Conservation (phyloP, 805 yeast species). For the Candida quercuum region DNA sequence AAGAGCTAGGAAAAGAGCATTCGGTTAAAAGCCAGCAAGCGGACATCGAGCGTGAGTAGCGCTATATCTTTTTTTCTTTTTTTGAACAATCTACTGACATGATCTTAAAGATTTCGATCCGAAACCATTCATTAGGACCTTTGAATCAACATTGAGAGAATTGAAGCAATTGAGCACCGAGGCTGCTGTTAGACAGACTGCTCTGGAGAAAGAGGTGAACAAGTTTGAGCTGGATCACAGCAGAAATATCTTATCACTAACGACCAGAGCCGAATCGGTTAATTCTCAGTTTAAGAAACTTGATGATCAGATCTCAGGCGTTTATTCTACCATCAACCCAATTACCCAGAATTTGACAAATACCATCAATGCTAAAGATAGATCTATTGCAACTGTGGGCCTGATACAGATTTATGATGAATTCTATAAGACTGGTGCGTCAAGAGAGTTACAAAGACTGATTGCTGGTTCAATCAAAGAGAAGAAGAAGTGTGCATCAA, state of each 20-base stretch:
- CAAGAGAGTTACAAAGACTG: conserved; percentile 53
- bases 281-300: conserved; percentile 43
- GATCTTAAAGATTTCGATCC: conserved; percentile 55
- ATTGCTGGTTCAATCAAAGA: conserved; percentile 49
- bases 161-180: conserved; percentile 56
- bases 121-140: conserved; percentile 89
- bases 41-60: conserved; percentile 32
- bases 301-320: conserved; percentile 48
- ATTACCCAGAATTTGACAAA: conserved; percentile 62
- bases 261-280: conserved; percentile 40
- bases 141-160: conserved; percentile 78
- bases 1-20: conserved; percentile 69
- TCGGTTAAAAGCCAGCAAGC: conserved; percentile 44
- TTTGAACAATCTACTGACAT: background rate
- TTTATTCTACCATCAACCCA: conserved; percentile 58
- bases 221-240: conserved; percentile 63
- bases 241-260: conserved; percentile 53
- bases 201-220: conserved; percentile 52
- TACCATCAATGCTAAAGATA: conserved; percentile 67
- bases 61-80: background rate
- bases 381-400: conserved; percentile 66
- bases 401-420: conserved; percentile 73
- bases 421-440: conserved; percentile 46
- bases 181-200: conserved; percentile 42
- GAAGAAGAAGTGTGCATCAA: conserved; percentile 60